A percentile compares a stretch with the other conserved stretches of the same genome.
These are phyloP conservation scores for Pseudonectria foliicola DNA, from an alignment of 2,329 filamentous ascomycete species.

Conservation along the genomic window DNA sequence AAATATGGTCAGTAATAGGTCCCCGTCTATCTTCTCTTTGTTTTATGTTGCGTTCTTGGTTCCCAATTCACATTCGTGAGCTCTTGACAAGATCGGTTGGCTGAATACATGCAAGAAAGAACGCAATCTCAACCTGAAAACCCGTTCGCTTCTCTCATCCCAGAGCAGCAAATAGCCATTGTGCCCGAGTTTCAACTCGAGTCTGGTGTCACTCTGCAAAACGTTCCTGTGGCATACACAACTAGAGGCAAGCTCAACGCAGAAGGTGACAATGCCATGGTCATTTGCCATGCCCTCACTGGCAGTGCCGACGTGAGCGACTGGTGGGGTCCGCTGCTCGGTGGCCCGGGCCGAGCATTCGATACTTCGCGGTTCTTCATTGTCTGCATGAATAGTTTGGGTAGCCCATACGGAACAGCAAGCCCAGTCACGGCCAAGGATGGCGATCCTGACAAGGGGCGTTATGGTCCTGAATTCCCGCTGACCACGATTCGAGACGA, in stretches of 20 bases:
- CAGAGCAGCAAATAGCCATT: constrained; percentile 79
- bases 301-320: constrained; percentile 79
- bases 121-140: constrained; percentile 74
- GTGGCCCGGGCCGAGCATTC: constrained; percentile 70
- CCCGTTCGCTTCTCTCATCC: constrained; percentile 78
- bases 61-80: constrained; percentile 2
- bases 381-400: constrained; percentile 78
- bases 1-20: constrained; percentile 18
- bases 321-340: constrained; percentile 82
- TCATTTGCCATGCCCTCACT: constrained; percentile 77
- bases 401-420: constrained; percentile 80
- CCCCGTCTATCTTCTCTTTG: background rate
- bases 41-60: constrained; percentile 2
- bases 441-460: constrained; percentile 63
- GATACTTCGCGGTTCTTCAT: constrained; percentile 80
- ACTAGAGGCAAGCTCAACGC: constrained; percentile 55
- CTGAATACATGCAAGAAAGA: constrained; percentile 64
- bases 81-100: constrained; percentile 33
- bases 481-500: constrained; percentile 93
- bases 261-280: constrained; percentile 59
- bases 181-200: constrained; percentile 89
- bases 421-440: constrained; percentile 85
- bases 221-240: constrained; percentile 66
- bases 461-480: constrained; percentile 93
- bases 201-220: constrained; percentile 75